These are phyloP conservation scores for Musa balbisiana DNA, from an alignment of 202 grass and related monocot genomes.

Conservation along the genomic window DNA sequence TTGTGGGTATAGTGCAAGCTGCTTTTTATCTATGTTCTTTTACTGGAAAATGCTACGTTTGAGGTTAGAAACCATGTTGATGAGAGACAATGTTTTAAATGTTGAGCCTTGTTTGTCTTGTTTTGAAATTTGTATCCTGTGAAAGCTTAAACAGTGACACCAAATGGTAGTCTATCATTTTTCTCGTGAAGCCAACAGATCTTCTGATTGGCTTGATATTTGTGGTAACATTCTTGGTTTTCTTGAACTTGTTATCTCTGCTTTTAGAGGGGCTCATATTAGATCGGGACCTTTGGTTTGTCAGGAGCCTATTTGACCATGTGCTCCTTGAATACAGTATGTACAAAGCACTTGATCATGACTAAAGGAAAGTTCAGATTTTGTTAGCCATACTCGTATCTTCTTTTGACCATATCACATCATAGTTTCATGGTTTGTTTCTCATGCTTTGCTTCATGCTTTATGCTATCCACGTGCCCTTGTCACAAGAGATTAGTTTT, in stretches of 20 bases:
- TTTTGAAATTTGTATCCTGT: background rate
- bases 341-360: too few species aligned
- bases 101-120: too few species aligned
- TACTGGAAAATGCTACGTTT: too few species aligned
- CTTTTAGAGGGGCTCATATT: background rate
- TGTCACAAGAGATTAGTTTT: background rate
- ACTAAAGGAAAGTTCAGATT: too few species aligned
- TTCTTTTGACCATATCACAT: too few species aligned
- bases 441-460: background rate
- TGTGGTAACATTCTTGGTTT: background rate
- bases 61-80: too few species aligned
- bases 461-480: background rate
- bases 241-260: background rate
- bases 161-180: background rate
- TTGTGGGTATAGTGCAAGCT: too few species aligned
- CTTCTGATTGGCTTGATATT: too few species aligned
- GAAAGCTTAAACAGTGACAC: background rate
- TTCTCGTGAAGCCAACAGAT: background rate
- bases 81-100: too few species aligned
- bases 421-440: background rate
- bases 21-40: too few species aligned
- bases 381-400: too few species aligned
- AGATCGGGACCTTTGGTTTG: background rate
- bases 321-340: background rate
- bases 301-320: background rate